Evolutionary conservation across 768 basidiomycete species (phyloP), one percentile per base, ranked within the genome.

Genomic region (Naganishia randhawae): DNA sequence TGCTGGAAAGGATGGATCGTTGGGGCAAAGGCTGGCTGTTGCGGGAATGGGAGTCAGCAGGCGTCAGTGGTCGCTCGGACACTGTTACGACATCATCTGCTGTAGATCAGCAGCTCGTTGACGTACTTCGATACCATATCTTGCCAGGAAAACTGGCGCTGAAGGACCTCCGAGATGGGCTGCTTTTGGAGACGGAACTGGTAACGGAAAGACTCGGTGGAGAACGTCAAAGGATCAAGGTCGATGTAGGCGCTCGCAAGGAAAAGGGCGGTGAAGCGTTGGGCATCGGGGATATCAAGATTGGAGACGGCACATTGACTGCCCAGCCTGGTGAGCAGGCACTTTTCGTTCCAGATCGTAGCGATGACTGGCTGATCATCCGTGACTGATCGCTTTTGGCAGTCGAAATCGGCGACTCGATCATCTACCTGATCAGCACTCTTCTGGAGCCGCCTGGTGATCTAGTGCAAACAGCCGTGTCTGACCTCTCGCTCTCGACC

Each of bases 341-440:
- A n/a, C n/a, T n/a, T 25, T 41, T 50, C 50, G 33, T 52, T 48
- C 16, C 27, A 41, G 31, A 19, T 19, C 32, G 50, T 29, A 25
- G 11, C n/a, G 25, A 33, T 3, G 5, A 42, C 14, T 13, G 32
- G 14, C 52, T 29, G 16, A 50, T 29, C 11, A 3, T 11, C 25
- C 39, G 10, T 52, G 16, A 42, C 29, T 63, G n/a, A n/a, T n/a
- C n/a, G 27, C 51, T 63, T 31, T 39, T 66, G 62, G 25, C 74
- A 92, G 91, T 92, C 70, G 82, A 86, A 71, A 81, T 88, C 66
- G 85, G 91, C 65, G 88, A 89, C 62, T 88, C 88, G 8, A 76
- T 94, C 71, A 88, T 99, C 69, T 99, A 98, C 81, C 89, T 97
- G 73, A 81, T 98, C 51, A 89, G 92, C 3, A 85, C 86, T 31